A percentile compares a stretch with the other conserved stretches of the same genome.
phyloP scores from a whole-genome alignment of 2,329 filamentous ascomycete species.

The Curvularia eragrostidis region DNA sequence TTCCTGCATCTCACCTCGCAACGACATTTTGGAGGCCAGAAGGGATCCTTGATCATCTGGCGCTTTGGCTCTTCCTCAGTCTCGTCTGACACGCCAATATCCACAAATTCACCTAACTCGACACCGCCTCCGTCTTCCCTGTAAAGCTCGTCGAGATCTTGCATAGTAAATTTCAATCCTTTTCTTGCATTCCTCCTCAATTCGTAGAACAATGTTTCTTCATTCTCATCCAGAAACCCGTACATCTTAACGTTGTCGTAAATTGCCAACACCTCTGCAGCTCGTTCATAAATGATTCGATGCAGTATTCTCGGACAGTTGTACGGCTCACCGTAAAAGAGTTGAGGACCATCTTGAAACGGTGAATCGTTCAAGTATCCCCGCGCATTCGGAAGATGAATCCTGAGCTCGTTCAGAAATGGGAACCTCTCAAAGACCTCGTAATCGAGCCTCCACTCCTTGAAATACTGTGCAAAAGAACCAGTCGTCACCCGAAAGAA shows the following conservation, averaged over 20 bases:
- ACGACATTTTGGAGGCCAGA: constrained; percentile 27
- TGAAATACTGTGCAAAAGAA: constrained; percentile 18
- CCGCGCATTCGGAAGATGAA: constrained; percentile 25
- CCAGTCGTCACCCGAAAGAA: constrained; percentile 38
- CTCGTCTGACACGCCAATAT: background rate
- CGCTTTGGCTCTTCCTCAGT: background rate
- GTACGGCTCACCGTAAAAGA: constrained; percentile 26
- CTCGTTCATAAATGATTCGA: constrained; percentile 35
- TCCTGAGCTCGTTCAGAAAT: constrained; percentile 25
- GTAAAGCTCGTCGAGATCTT: constrained; percentile 26
- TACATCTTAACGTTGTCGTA: constrained; percentile 19
- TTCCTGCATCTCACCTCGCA: constrained; percentile 18
- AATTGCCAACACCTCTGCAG: constrained; percentile 22
- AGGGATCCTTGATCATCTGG: constrained; percentile 1
- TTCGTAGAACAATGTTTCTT: constrained; percentile 18
- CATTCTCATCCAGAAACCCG: constrained; percentile 31
- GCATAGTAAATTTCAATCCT: constrained; percentile 14
- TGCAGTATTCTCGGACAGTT: constrained; percentile 34
- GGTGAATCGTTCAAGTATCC: constrained; percentile 15
- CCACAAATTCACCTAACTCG: constrained; percentile 12
- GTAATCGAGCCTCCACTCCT: constrained; percentile 8
- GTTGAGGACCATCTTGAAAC: constrained; percentile 5
- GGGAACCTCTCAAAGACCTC: constrained; percentile 33
- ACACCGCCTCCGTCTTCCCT: constrained; percentile 26
- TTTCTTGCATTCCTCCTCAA: constrained; percentile 6